These are phyloP conservation scores for Ulmus americana DNA, from an alignment of 331 rosid genomes.

Conservation along the genomic window DNA sequence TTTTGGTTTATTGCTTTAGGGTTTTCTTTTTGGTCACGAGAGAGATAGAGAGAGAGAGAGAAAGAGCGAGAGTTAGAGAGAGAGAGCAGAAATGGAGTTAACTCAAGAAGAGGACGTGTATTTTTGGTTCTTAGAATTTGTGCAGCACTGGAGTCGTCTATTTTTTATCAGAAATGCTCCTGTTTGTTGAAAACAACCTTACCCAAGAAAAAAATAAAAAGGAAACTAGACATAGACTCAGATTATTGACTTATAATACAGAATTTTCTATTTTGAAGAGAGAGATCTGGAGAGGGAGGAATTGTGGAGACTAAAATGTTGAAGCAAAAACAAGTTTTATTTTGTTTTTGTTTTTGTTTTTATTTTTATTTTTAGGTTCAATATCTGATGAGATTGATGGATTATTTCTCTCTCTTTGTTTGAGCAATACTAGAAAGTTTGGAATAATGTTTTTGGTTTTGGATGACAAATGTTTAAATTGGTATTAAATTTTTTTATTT, in stretches of 20 bases:
- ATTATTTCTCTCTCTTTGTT: conserved; percentile 15
- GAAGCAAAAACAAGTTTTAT: conserved; percentile 33
- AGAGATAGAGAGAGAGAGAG: conserved; percentile 23
- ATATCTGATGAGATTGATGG: conserved; percentile 52
- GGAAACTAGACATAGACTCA: conserved; percentile 24
- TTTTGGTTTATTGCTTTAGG: conserved; percentile 14
- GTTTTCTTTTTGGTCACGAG: conserved; percentile 32
- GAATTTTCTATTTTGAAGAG: conserved; percentile 21
- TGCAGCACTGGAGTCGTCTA: conserved; percentile 22
- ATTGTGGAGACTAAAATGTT: conserved; percentile 30
- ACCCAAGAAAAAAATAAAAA: conserved; percentile 16
- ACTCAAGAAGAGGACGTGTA: conserved; percentile 9
- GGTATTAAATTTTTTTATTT: conserved; percentile 17
- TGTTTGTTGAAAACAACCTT: conserved; percentile 39
- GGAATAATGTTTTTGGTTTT: conserved; percentile 28
- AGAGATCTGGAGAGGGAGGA: conserved; percentile 5
- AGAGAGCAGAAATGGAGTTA: conserved; percentile 16
- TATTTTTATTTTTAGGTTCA: conserved; percentile 1
- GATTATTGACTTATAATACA: conserved; percentile 39
- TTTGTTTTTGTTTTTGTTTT: too few species aligned
- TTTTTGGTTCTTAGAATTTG: conserved; percentile 36
- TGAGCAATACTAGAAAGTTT: conserved; percentile 40
- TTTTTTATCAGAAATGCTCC: conserved; percentile 23
- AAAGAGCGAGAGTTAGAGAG: conserved; percentile 20
- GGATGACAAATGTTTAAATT: conserved; percentile 31